Evolutionary conservation across 768 basidiomycete genomes (phyloP).

Genomic region (Arthromyces matolae): DNA sequence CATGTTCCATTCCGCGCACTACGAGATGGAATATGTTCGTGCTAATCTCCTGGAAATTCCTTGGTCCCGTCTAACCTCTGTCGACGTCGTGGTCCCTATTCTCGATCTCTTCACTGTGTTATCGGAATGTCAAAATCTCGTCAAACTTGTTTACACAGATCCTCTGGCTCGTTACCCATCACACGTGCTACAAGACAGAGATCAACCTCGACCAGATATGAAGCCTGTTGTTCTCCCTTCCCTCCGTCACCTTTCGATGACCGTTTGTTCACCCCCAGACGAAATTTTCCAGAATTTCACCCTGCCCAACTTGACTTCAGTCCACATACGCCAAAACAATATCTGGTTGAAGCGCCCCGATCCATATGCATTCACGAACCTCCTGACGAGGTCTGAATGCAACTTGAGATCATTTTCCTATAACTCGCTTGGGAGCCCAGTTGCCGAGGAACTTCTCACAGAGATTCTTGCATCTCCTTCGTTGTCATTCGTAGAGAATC

Average conservation of each 20-base stretch:
- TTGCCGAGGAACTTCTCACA: background rate
- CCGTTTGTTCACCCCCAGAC: background rate
- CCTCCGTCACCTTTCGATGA: slow-evolving; percentile 5
- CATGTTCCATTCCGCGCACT: background rate
- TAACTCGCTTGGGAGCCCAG: background rate
- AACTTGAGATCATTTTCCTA: slow-evolving; percentile 6
- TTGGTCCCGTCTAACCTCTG: slow-evolving; percentile 6
- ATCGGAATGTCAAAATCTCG: background rate
- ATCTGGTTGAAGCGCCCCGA: background rate
- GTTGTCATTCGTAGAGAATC: slow-evolving; percentile 1
- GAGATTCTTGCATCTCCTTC: slow-evolving; percentile 2
- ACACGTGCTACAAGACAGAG: background rate
- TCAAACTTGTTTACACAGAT: slow-evolving; percentile 8
- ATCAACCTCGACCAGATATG: background rate
- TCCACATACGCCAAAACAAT: background rate
- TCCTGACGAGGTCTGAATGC: slow-evolving; percentile 8
- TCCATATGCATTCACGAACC: background rate
- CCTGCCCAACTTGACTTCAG: slow-evolving; percentile 1
- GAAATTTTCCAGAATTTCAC: slow-evolving; percentile 1
- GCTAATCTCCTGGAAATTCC: background rate
- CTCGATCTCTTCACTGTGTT: slow-evolving; percentile 1
- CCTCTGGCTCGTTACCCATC: background rate
- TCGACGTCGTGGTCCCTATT: background rate
- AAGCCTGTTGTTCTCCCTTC: background rate
- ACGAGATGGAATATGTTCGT: background rate